phyloP scores from a whole-genome alignment of 2,329 filamentous ascomycete genomes.

The Colletotrichum eleusines region DNA sequence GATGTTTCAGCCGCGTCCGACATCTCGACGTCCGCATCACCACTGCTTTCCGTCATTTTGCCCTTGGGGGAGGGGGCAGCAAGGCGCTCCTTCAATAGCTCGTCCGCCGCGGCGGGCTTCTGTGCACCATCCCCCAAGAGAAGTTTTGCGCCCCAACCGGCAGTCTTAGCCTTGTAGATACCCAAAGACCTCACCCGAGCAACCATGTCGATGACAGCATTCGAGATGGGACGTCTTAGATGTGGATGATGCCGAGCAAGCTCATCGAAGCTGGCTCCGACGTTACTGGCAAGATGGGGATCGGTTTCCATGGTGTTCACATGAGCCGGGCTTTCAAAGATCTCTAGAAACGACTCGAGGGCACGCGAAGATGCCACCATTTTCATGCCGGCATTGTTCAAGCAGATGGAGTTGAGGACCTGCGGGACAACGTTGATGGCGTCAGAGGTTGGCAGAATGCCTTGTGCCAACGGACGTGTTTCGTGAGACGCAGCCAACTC shows the following conservation, averaged over 20 bases:
- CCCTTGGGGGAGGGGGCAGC: constrained; percentile 48
- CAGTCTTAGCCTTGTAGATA: constrained; percentile 73
- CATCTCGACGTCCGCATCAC: constrained; percentile 74
- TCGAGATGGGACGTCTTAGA: constrained; percentile 82
- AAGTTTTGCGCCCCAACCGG: constrained; percentile 84
- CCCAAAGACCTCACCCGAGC: constrained; percentile 82
- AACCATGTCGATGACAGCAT: constrained; percentile 90
- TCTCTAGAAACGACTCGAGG: constrained; percentile 89
- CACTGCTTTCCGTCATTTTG: constrained; percentile 53
- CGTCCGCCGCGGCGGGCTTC: constrained; percentile 69
- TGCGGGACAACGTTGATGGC: constrained; percentile 88
- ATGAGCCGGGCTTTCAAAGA: constrained; percentile 94
- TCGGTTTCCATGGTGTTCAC: constrained; percentile 86
- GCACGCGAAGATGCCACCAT: constrained; percentile 87
- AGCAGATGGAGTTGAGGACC: constrained; percentile 91
- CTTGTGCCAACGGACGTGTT: constrained; percentile 66
- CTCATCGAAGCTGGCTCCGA: constrained; percentile 93
- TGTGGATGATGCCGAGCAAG: constrained; percentile 92
- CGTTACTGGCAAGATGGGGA: constrained; percentile 73
- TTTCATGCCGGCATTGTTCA: constrained; percentile 89
- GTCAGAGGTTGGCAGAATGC: constrained; percentile 88
- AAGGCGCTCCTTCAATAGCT: constrained; percentile 49
- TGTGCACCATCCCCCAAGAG: constrained; percentile 71
- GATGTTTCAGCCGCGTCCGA: constrained; percentile 60
- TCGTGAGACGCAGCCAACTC: constrained; percentile 51